Base-by-base conservation (phyloP, 768 basidiomycete genomes). In the Collybia sordida region DNA sequence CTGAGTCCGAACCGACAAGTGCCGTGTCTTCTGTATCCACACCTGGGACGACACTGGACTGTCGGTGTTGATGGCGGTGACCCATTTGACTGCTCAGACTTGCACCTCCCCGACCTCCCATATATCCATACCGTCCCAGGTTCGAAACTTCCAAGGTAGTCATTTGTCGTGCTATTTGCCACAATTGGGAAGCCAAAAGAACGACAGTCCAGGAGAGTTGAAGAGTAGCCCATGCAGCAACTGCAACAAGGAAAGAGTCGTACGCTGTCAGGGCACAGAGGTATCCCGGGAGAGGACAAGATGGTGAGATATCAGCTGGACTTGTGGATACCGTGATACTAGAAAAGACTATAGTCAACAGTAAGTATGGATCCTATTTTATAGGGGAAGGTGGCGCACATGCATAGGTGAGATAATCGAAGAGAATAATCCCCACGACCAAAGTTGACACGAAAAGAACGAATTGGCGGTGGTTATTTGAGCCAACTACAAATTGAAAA, bases 101-200 rank as follows among this genome's bases (percentile, higher is more conserved):
- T 2, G 83, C 80, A 17, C 83, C 82, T 0, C 85, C 90, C 35
- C 91, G 84, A 0, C 95, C 95, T 31, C 97, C 96, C 93, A 99
- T 96, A 72, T 86, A 98, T 11, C 97, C 96, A 61, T 86, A 98
- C 40, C 96, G 82, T 3, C 96, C 93, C 2, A 98, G 83, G 62
- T 99, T 99, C 51, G 86, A 87, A 3, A 98, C 92, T 63, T 99
- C 96, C 47, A 95, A 79, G 0, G 96, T 98, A 1, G 96, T 99
- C 81, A 98, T 92, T 62, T 98, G 95, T 21, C 87, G 82, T 2
- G 87, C 82, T 47, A 98, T 83, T 68, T 99, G 97, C 90, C 91
- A 96, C 42, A 86, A 74, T 59, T 99, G 96, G 3, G 85, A 84
- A 39, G 78, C 81, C 41, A 97, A 85, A 24, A 98, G 85, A 48